Evolutionary conservation across 2,329 filamentous ascomycete species (phyloP), one percentile per base, ranked within the genome.

Genomic region (Colletotrichum sp.): DNA sequence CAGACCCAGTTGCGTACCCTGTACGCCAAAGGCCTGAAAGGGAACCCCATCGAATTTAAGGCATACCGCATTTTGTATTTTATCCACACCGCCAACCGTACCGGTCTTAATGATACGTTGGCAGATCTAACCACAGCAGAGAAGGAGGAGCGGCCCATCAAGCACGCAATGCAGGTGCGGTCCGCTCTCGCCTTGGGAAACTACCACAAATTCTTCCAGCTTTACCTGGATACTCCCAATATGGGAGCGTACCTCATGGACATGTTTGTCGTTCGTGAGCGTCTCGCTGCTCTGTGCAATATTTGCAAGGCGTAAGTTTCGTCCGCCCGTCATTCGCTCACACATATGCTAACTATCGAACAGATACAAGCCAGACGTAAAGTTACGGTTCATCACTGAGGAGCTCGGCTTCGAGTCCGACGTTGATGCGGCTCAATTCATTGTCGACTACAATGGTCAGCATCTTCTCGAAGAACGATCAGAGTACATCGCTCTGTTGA

Each of bases 31-130:
- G 94, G 95, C 80, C 89, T 98, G 84, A 95, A 95, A 83, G 97
- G 96, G 82, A 96, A 96, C 85, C 93, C 95, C 83, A 93, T 95
- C 88, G 97, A 99, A 87, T 99, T 99, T 88, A 97, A 97, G 92
- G 97, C 96, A 79, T 99, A 99, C 90, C 96, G 97, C 92, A 98
- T 99, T 87, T 91, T 99, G 84, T 99, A 99, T 92, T 98, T 98
- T 89, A 97, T 99, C 87, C 96, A 99, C 86, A 99, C 97, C 82
- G 96, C 96, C 90, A 99, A 99, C 88, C 96, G 95, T 88, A 96
- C 95, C 87, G 96, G 96, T 87, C 94, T 99, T 91, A 99, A 98
- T 91, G 96, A 99, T 90, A 93, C 96, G 84, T 92, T 99, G 89
- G 96, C 96, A 91, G 96, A 98, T 95, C 95, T 99, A 97, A 99